Conservation (phyloP, 257 asterid genomes). For the Nemophila menziesii region DNA sequence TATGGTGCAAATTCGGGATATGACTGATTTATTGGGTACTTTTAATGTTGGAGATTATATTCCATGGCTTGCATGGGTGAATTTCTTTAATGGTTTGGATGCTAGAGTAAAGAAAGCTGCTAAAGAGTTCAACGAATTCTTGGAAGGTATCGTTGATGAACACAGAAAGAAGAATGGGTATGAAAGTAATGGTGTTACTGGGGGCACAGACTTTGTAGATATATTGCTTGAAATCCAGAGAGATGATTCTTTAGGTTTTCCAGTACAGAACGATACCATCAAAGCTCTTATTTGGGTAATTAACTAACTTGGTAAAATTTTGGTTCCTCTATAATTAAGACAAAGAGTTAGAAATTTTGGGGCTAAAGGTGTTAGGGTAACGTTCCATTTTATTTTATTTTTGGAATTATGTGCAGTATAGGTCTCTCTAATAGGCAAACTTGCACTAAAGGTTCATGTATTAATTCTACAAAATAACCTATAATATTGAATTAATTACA, state of each 20-base stretch:
- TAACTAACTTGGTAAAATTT: no score
- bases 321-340: no score
- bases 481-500: no score
- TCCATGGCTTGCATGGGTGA: slow-evolving; percentile 35
- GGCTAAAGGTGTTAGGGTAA: no score
- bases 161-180: slow-evolving; percentile 6
- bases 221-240: slow-evolving; percentile 28
- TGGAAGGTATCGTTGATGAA: slow-evolving; percentile 24
- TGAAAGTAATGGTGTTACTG: not conserved
- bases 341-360: no score
- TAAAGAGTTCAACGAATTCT: slow-evolving; percentile 22
- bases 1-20: slow-evolving; percentile 13
- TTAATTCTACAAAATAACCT: no score
- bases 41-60: slow-evolving; percentile 19
- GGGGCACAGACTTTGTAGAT: slow-evolving; percentile 27
- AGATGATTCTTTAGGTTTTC: slow-evolving; percentile 4
- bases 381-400: no score
- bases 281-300: slow-evolving; percentile 36
- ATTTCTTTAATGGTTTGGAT: slow-evolving; percentile 21
- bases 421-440: no score
- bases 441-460: no score
- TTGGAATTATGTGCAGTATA: no score
- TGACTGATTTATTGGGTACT: slow-evolving; percentile 18
- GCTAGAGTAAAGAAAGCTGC: slow-evolving; percentile 18
- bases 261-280: slow-evolving; percentile 12